Evolutionary conservation across 495 filamentous ascomycete species (phyloP).

Genomic region (Tuber borchii): DNA sequence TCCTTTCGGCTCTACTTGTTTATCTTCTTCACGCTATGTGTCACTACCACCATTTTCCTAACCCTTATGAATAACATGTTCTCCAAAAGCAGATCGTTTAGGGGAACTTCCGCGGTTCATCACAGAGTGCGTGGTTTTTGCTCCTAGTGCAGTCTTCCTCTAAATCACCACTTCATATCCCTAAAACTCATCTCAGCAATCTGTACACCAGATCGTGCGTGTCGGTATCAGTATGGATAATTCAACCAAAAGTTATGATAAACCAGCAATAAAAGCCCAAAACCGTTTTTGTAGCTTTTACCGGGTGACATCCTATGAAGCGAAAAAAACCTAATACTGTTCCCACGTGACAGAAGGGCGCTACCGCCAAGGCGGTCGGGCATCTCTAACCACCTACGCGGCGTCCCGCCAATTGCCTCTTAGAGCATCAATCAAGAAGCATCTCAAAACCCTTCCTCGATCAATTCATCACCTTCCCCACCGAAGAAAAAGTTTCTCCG

Average conservation of each 20-base stretch:
- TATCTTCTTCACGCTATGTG: not conserved
- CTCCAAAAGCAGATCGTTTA: not conserved
- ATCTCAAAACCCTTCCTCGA: not conserved
- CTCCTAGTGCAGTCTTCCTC: not conserved
- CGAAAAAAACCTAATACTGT: not conserved
- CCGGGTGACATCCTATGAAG: not conserved
- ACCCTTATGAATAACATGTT: not conserved
- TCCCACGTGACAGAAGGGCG: not conserved
- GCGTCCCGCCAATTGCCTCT: not conserved
- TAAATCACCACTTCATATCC: not conserved
- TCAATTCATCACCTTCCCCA: not conserved
- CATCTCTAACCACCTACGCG: not conserved
- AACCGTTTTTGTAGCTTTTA: not conserved
- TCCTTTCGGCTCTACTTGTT: slow-evolving; percentile 8
- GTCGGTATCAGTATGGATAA: not conserved
- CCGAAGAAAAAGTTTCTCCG: not conserved
- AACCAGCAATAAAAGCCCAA: not conserved
- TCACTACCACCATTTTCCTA: not conserved
- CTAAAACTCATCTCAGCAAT: not conserved
- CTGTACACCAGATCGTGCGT: not conserved
- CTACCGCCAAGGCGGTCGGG: not conserved
- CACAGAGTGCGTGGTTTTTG: not conserved
- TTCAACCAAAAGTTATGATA: not conserved
- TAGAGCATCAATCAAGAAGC: not conserved
- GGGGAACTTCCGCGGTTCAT: not conserved